Evolutionary conservation across 176 grass and related monocot genomes (phyloP), one percentile per base, ranked within the genome.

Genomic region (Panicum miliaceum): DNA sequence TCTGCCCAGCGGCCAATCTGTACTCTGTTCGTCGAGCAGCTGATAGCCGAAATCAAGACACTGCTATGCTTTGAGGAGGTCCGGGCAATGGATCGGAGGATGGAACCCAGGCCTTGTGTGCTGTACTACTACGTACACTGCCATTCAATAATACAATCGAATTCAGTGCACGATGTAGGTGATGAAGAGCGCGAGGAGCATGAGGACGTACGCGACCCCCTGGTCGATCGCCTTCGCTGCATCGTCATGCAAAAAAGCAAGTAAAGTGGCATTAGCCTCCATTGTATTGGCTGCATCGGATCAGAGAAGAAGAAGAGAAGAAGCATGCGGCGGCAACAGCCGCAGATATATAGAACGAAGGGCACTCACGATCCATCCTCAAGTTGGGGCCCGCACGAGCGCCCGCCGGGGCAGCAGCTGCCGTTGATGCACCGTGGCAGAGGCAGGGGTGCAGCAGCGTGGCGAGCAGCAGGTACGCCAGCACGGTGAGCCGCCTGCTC

Each of bases 181-280:
- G 43, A 87, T 34, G 37, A 91, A 78, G 51, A 91, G 89, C 2
- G 89, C 89, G 41, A 63, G 81, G 3, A 91, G 85, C 85, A 84
- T 88, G n/a, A 91, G 51, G 58, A 81, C 75, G 64, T 87, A 91
- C 11, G 85, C 89, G 58, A 91, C 38, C 18, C 81, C 81, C 82
- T 91, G 89, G 79, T 91, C 89, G 53, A 91, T 65, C 59, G 85
- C 52, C 61, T 91, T 88, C 4, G 73, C 89, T 91, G 89, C 60
- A 78, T 45, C 35, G 6, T 7, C 6, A 32, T 32, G 6, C n/a
- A 62, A 62, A 29, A 8, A 62, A 62, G 25, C 25, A 62, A 27
- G 2, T 5, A 29, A 61, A 6, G 46, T 48, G 46, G 2, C 58
- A 32, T 32, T 32, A 32, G 29, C n/a, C n/a, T n/a, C n/a, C n/a